These are phyloP conservation scores for Circinella minor DNA, from an alignment of 371 early-diverging fungal genomes.

Conservation along the genomic window DNA sequence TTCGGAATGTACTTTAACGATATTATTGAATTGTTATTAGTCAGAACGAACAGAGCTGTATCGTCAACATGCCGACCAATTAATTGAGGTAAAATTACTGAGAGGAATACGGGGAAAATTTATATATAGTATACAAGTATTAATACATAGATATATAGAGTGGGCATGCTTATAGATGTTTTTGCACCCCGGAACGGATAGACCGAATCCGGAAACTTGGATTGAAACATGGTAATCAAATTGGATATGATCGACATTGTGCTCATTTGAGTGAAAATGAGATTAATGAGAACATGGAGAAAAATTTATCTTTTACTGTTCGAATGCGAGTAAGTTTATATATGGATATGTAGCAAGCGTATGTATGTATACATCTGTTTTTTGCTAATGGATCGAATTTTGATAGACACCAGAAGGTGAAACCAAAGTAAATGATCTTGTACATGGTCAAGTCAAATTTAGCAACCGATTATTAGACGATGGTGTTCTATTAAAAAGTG, in stretches of 20 bases:
- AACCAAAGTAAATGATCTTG: conserved; percentile 72
- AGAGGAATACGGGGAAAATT: not conserved
- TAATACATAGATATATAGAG: conserved; percentile 4
- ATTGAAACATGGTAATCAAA: conserved; percentile 59
- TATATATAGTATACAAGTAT: no score
- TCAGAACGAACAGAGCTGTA: conserved; percentile 81
- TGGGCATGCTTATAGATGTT: conserved; percentile 91
- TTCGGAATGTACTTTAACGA: no score
- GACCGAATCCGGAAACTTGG: conserved; percentile 61
- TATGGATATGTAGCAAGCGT: no score
- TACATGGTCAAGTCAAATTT: conserved; percentile 78
- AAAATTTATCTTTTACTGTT: conserved; percentile 67
- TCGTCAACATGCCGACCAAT: conserved; percentile 62
- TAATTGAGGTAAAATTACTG: conserved; percentile 59
- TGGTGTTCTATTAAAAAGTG: conserved; percentile 88
- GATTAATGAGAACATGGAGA: conserved; percentile 59
- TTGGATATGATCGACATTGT: conserved; percentile 87
- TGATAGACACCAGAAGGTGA: conserved; percentile 63
- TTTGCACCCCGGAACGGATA: conserved; percentile 81
- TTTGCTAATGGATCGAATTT: not conserved
- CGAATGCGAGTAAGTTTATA: conserved; percentile 68
- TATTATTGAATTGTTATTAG: conserved; percentile 32
- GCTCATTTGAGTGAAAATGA: conserved; percentile 65
- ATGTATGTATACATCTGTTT: no score
- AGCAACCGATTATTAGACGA: conserved; percentile 83